Conservation (phyloP, 805 yeast species). For the Candida coquimbonensis region DNA sequence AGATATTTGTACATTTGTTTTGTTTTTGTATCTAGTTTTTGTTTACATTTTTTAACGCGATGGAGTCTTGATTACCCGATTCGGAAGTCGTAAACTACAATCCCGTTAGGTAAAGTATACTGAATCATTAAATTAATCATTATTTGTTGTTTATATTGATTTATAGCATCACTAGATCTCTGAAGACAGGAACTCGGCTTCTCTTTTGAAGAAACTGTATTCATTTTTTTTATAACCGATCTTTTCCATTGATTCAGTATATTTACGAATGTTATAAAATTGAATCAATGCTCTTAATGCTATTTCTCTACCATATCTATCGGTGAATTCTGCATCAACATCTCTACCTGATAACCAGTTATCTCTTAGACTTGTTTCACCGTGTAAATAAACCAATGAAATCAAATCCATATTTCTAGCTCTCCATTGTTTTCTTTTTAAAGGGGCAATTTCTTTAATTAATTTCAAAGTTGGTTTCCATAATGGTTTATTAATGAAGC, state of each 20-base stretch:
- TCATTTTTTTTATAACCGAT: constrained; percentile 46
- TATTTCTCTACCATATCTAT: constrained; percentile 78
- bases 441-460: constrained; percentile 75
- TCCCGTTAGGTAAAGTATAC: background rate
- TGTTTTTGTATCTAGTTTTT: constrained; percentile 1
- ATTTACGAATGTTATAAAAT: constrained; percentile 61
- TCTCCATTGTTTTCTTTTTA: constrained; percentile 92
- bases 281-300: constrained; percentile 75
- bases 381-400: constrained; percentile 75
- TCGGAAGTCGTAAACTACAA: constrained; percentile 1
- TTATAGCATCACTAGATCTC: background rate
- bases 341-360: constrained; percentile 86
- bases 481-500: constrained; percentile 54
- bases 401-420: constrained; percentile 88
- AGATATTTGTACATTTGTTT: background rate
- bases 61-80: constrained; percentile 7
- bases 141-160: background rate
- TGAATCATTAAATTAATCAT: background rate
- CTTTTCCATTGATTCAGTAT: constrained; percentile 42
- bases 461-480: constrained; percentile 68
- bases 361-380: constrained; percentile 66
- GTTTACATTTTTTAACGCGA: background rate
- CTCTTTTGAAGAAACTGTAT: constrained; percentile 36
- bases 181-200: constrained; percentile 25
- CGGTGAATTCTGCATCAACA: constrained; percentile 63